phyloP scores from a whole-genome alignment of 176 grass and related monocot genomes.

The Rhynchospora pubera region DNA sequence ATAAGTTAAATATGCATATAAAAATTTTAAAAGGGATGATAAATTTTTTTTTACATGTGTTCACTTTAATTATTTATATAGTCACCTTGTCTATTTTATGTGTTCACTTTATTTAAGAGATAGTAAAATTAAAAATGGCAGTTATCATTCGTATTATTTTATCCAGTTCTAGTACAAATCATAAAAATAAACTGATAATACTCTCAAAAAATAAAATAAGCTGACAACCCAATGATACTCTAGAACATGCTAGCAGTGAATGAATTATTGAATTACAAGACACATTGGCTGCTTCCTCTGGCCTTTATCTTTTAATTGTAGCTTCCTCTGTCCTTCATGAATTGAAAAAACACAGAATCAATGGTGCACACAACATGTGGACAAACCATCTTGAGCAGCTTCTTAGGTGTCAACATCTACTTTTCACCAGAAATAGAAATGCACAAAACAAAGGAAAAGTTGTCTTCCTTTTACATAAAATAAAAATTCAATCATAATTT shows the following conservation, averaged over 20 bases:
- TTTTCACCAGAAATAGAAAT: background rate
- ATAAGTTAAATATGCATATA: too few relatives aligned
- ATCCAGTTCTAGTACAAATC: background rate
- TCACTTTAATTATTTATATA: too few relatives aligned
- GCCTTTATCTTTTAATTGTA: background rate
- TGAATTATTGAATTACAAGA: background rate
- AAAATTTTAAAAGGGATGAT: too few relatives aligned
- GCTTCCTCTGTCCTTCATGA: background rate
- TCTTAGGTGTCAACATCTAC: background rate
- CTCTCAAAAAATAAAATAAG: too few relatives aligned
- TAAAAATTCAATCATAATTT: background rate
- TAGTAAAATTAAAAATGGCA: too few relatives aligned
- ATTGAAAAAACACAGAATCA: background rate
- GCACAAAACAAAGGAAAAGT: background rate
- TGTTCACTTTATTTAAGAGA: too few relatives aligned
- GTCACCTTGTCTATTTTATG: too few relatives aligned
- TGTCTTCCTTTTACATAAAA: background rate
- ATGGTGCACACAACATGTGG: background rate
- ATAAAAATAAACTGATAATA: background rate
- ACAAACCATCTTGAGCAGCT: background rate
- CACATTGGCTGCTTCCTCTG: background rate
- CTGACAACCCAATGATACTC: background rate
- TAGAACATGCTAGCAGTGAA: background rate
- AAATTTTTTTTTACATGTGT: too few relatives aligned
- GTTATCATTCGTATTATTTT: too few relatives aligned